Evolutionary conservation across 768 basidiomycete genomes (phyloP).

Genomic region (Termitomyces sp.): DNA sequence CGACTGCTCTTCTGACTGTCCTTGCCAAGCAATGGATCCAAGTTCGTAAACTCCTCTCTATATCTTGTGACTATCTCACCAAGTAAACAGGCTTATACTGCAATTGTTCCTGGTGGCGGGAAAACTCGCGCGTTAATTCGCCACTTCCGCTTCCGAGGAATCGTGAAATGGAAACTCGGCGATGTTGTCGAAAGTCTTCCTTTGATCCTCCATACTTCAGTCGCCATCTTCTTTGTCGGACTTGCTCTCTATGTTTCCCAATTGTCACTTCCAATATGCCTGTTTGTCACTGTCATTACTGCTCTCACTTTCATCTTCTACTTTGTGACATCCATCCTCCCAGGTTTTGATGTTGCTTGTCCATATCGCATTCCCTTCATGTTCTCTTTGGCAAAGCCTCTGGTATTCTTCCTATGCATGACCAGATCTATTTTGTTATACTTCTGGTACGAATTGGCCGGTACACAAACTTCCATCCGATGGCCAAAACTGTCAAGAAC

Average conservation of each 20-base stretch:
- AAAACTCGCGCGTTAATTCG: slow-evolving; percentile 2
- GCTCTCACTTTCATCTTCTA: slow-evolving; percentile 1
- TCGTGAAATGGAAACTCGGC: slow-evolving; percentile 9
- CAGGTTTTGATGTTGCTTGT: background rate
- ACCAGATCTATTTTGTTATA: background rate
- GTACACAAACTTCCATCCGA: background rate
- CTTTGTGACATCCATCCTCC: slow-evolving; percentile 2
- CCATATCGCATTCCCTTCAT: slow-evolving; percentile 1
- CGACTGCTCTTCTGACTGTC: slow-evolving; percentile 1
- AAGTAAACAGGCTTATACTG: slow-evolving; percentile 2
- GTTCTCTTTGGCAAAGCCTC: background rate
- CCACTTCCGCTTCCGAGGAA: slow-evolving; percentile 9
- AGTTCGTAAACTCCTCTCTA: background rate
- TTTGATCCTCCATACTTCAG: slow-evolving; percentile 13
- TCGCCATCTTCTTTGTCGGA: slow-evolving; percentile 17
- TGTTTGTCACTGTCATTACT: background rate
- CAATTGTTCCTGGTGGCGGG: background rate
- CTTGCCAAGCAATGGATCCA: slow-evolving; percentile 5
- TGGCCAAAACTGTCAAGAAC: background rate
- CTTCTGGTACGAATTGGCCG: background rate
- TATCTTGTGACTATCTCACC: background rate
- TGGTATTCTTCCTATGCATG: background rate
- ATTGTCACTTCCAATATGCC: background rate
- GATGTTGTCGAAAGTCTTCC: slow-evolving; percentile 13
- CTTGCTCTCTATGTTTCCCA: slow-evolving; percentile 10